Conservation (phyloP, 768 basidiomycete genomes). For the Neoboletus brunneissimus region DNA sequence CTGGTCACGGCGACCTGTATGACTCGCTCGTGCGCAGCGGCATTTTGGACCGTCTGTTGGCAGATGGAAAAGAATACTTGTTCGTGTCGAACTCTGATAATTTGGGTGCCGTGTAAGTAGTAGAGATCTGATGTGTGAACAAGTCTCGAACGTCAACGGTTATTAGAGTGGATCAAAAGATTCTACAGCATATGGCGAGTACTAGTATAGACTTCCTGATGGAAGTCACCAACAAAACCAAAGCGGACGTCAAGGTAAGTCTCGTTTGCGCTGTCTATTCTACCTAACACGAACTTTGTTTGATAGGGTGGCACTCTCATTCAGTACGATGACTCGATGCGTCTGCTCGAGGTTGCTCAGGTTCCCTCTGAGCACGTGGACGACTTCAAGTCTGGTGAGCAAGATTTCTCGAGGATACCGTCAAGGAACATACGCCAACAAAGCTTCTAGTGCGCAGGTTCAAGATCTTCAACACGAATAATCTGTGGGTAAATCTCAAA, state of each 20-base stretch:
- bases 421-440: constrained; percentile 2
- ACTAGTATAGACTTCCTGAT: constrained; percentile 82
- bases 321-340: constrained; percentile 59
- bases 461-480: constrained; percentile 92
- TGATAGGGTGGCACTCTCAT: constrained; percentile 79
- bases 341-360: constrained; percentile 11
- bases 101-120: constrained; percentile 81
- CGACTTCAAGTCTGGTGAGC: constrained; percentile 35
- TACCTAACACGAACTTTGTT: neutral
- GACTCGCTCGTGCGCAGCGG: constrained; percentile 90
- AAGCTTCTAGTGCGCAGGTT: constrained; percentile 69
- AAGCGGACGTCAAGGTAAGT: constrained; percentile 65
- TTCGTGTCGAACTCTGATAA: constrained; percentile 99
- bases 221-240: constrained; percentile 97
- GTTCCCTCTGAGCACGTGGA: constrained; percentile 9
- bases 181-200: constrained; percentile 84
- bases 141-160: constrained; percentile 2
- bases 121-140: constrained; percentile 1
- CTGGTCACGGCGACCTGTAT: constrained; percentile 96
- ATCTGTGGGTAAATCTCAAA: constrained; percentile 76
- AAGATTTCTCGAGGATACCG: constrained; percentile 3
- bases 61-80: constrained; percentile 94
- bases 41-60: constrained; percentile 82
- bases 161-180: constrained; percentile 72
- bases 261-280: neutral